Evolutionary conservation across 306 rosid genomes (phyloP).

Genomic region (Sicyos edulis): DNA sequence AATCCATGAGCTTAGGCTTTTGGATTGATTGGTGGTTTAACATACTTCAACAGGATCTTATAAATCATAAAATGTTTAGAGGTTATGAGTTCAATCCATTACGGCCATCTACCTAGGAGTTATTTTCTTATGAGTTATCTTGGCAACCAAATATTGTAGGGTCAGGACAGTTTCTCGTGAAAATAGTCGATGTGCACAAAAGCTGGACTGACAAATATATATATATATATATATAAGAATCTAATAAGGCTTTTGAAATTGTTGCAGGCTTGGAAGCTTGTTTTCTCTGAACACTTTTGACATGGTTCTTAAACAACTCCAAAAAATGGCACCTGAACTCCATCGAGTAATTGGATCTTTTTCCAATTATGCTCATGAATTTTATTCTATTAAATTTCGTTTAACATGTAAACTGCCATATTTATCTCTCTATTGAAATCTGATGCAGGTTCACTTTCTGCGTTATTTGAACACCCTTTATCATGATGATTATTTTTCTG

Average conservation of each 20-base stretch:
- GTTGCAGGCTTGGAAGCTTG: slow-evolving; percentile 58
- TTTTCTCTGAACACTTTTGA: slow-evolving; percentile 73
- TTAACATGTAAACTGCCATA: not conserved
- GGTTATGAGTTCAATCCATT: too few species aligned
- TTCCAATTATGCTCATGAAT: not conserved
- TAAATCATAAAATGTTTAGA: too few species aligned
- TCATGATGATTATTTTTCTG: slow-evolving; percentile 76
- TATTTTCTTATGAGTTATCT: too few species aligned
- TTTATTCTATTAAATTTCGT: slow-evolving; percentile 4
- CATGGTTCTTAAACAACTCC: slow-evolving; percentile 60
- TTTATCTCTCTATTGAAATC: slow-evolving; percentile 5
- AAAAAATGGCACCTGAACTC: slow-evolving; percentile 84
- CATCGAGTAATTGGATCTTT: slow-evolving; percentile 57
- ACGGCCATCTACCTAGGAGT: too few species aligned
- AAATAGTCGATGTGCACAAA: too few species aligned
- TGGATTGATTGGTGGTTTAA: too few species aligned
- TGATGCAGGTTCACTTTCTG: slow-evolving; percentile 80
- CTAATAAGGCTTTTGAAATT: not conserved
- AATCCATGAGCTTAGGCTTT: too few species aligned
- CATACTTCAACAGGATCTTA: too few species aligned
- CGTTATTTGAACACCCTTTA: slow-evolving; percentile 70
- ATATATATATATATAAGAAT: too few species aligned
- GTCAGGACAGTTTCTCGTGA: too few species aligned
- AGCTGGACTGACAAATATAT: too few species aligned
- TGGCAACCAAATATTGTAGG: too few species aligned